phyloP scores from a whole-genome alignment of 306 rosid genomes.

The Cicer judaicum region DNA sequence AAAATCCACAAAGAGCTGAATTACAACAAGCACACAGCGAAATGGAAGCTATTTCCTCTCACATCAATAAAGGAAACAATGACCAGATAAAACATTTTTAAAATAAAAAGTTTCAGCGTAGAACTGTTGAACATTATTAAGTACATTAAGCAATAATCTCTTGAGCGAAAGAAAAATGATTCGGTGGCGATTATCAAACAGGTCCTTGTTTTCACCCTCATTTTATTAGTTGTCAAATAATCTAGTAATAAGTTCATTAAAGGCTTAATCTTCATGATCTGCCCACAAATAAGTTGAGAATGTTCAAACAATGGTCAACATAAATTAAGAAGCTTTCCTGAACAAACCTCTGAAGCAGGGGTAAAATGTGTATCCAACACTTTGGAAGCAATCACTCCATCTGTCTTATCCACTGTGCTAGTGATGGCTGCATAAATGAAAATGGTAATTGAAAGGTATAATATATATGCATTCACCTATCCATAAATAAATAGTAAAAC shows the following conservation, averaged over 20 bases:
- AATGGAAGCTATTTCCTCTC: constrained; percentile 6
- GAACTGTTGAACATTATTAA: too few relatives aligned
- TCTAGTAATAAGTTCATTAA: too few relatives aligned
- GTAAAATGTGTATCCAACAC: constrained; percentile 52
- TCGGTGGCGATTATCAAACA: too few relatives aligned
- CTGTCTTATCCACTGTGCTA: constrained; percentile 56
- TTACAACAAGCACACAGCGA: background rate
- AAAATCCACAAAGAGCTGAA: constrained; percentile 19
- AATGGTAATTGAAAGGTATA: constrained; percentile 27
- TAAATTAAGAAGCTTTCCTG: constrained; percentile 14
- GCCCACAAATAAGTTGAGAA: too few relatives aligned
- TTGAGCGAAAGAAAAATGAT: too few relatives aligned
- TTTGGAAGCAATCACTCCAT: constrained; percentile 59
- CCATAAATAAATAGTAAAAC: constrained; percentile 32
- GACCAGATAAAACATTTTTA: constrained; percentile 1
- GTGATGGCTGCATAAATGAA: constrained; percentile 55
- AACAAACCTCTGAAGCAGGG: constrained; percentile 73
- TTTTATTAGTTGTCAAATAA: too few relatives aligned
- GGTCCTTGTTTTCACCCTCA: too few relatives aligned
- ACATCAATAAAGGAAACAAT: constrained; percentile 6
- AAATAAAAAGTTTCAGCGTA: background rate
- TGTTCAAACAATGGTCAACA: background rate
- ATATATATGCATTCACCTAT: constrained; percentile 32
- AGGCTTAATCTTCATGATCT: too few relatives aligned
- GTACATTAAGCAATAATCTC: too few relatives aligned